These are phyloP conservation scores for Filobasidium floriforme DNA, from an alignment of 768 basidiomycete genomes.

Conservation along the genomic window DNA sequence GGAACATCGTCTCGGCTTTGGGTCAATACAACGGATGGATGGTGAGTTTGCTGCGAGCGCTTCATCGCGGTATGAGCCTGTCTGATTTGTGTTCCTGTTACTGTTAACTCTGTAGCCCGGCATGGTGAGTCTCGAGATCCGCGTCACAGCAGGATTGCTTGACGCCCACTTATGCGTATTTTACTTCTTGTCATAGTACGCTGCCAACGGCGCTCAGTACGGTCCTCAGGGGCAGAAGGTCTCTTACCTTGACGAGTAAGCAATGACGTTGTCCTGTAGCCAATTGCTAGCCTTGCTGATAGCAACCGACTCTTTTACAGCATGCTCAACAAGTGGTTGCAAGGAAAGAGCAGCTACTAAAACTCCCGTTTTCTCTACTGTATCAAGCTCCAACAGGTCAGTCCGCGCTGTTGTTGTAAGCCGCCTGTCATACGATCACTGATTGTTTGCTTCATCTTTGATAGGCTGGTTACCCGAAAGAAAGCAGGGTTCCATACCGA, in stretches of 20 bases:
- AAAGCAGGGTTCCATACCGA: too few species aligned
- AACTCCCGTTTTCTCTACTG: background rate
- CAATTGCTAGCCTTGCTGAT: too few species aligned
- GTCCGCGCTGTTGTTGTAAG: too few species aligned
- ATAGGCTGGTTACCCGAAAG: too few species aligned
- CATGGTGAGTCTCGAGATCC: constrained; percentile 1
- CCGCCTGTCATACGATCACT: too few species aligned
- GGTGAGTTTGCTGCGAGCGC: constrained; percentile 29
- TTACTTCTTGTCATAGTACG: background rate
- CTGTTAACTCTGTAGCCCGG: background rate
- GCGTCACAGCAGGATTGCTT: too few species aligned
- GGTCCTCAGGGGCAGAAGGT: constrained; percentile 52
- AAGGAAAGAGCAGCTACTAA: constrained; percentile 32
- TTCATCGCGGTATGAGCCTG: too few species aligned
- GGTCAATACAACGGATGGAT: constrained; percentile 56
- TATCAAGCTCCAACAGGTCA: too few species aligned
- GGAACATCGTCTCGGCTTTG: constrained; percentile 45
- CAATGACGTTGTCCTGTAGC: background rate
- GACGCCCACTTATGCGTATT: too few species aligned
- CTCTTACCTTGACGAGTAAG: constrained; percentile 63
- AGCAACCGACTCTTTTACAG: background rate
- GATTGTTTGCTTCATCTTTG: too few species aligned
- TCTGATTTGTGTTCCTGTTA: too few species aligned
- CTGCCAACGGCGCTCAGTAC: background rate
- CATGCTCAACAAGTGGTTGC: constrained; percentile 39